A percentile compares a stretch with the other conserved stretches of the same genome.
Evolutionary conservation across 2,329 filamentous ascomycete species (phyloP).

Genomic region (Fusarium chuoi): DNA sequence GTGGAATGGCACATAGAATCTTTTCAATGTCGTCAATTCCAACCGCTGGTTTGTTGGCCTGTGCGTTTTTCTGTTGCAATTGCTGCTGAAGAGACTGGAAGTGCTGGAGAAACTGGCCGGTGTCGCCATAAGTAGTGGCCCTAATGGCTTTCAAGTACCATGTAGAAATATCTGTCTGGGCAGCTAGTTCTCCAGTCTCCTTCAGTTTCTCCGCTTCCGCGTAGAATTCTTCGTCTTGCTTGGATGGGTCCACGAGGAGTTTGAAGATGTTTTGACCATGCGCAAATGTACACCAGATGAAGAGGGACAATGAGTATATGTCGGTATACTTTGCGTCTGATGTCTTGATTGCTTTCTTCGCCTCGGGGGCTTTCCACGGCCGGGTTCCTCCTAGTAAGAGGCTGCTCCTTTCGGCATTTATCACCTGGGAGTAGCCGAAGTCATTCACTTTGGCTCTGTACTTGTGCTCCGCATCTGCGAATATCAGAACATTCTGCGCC

Average conservation of each 20-base stretch:
- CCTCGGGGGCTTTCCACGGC: not conserved
- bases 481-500: not conserved
- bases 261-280: not conserved
- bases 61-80: not conserved
- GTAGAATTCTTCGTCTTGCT: not conserved
- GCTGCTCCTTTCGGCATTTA: not conserved
- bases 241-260: not conserved
- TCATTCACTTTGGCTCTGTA: not conserved
- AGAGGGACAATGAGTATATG: not conserved
- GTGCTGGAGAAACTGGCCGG: not conserved
- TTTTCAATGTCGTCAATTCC: not conserved
- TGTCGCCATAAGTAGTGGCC: not conserved
- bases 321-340: not conserved
- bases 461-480: not conserved
- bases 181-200: not conserved
- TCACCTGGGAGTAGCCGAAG: not conserved
- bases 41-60: not conserved
- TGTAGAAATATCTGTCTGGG: not conserved
- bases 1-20: not conserved
- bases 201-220: not conserved
- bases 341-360: not conserved
- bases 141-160: not conserved
- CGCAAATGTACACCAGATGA: not conserved
- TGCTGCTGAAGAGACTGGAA: not conserved
- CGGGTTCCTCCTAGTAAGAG: not conserved